Conservation (phyloP, 2,329 filamentous ascomycete genomes). For the Cadophora sp. region DNA sequence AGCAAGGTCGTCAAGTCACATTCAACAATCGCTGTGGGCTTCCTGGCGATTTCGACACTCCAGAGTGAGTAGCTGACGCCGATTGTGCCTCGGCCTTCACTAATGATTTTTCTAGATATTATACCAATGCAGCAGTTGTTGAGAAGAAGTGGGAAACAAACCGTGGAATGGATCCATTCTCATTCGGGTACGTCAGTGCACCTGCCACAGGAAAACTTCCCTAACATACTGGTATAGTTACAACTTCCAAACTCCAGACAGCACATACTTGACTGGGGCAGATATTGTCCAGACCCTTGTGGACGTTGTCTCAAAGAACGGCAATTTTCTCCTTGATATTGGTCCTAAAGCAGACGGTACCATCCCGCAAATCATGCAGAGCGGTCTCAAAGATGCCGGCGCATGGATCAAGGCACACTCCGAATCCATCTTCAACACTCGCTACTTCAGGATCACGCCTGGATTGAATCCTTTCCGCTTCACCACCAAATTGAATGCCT, state of each 20-base stretch:
- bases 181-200: conserved; percentile 52
- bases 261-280: too few species aligned
- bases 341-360: conserved; percentile 60
- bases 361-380: conserved; percentile 55
- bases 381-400: conserved; percentile 57
- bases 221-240: too few species aligned
- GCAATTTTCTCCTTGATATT: conserved; percentile 62
- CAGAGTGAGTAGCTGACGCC: conserved; percentile 54
- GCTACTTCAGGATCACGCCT: conserved; percentile 50
- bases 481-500: neutral
- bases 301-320: conserved; percentile 52
- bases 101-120: neutral
- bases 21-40: conserved; percentile 64
- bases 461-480: conserved; percentile 37
- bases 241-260: too few species aligned
- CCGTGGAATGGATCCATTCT: conserved; percentile 64
- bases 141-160: conserved; percentile 48
- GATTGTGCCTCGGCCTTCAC: conserved; percentile 42
- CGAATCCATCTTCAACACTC: conserved; percentile 63
- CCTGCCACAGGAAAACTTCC: neutral
- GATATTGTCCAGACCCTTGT: too few species aligned
- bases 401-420: conserved; percentile 59
- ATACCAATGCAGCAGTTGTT: neutral
- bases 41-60: conserved; percentile 52
- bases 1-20: conserved; percentile 54